Evolutionary conservation across 1,139 yeast genomes (phyloP).

Genomic region (Lodderomyces oxycetoniae): DNA sequence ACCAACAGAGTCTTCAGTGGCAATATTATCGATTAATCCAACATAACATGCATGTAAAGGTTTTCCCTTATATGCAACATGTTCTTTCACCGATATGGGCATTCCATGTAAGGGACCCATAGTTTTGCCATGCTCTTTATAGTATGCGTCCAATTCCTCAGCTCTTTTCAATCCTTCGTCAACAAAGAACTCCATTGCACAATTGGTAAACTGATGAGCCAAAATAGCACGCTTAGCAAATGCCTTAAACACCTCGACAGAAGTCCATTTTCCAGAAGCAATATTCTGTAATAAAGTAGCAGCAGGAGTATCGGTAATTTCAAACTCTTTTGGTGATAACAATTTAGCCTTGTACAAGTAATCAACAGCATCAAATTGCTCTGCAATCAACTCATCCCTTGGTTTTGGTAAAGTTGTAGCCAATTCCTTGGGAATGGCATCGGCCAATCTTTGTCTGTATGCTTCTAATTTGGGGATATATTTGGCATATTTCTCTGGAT

Average conservation of each 20-base stretch:
- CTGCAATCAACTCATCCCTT: slow-evolving; percentile 33
- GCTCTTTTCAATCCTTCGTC: slow-evolving; percentile 36
- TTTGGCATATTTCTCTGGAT: slow-evolving; percentile 28
- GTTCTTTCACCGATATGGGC: slow-evolving; percentile 76
- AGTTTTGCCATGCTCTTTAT: slow-evolving; percentile 49
- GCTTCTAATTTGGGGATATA: slow-evolving; percentile 50
- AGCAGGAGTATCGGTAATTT: slow-evolving; percentile 45
- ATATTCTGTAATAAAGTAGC: slow-evolving; percentile 32
- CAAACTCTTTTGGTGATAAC: slow-evolving; percentile 41
- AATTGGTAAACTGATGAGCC: slow-evolving; percentile 34
- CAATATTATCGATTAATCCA: slow-evolving; percentile 45
- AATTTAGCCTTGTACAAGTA: slow-evolving; percentile 40
- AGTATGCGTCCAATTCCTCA: slow-evolving; percentile 33
- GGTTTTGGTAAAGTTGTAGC: slow-evolving; percentile 39
- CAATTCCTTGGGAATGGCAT: slow-evolving; percentile 39
- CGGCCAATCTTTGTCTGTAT: slow-evolving; percentile 41
- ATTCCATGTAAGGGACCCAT: slow-evolving; percentile 76
- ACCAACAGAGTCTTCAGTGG: slow-evolving; percentile 48
- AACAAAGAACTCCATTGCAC: slow-evolving; percentile 31
- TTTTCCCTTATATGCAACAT: slow-evolving; percentile 53
- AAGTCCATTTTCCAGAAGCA: slow-evolving; percentile 28
- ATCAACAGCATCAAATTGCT: slow-evolving; percentile 44
- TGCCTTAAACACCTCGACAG: slow-evolving; percentile 47
- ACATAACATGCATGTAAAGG: slow-evolving; percentile 64
- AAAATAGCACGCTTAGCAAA: slow-evolving; percentile 47